These are phyloP conservation scores for Cinnamomum micranthum DNA, from an alignment of 164 flowering plant genomes.

Conservation along the genomic window DNA sequence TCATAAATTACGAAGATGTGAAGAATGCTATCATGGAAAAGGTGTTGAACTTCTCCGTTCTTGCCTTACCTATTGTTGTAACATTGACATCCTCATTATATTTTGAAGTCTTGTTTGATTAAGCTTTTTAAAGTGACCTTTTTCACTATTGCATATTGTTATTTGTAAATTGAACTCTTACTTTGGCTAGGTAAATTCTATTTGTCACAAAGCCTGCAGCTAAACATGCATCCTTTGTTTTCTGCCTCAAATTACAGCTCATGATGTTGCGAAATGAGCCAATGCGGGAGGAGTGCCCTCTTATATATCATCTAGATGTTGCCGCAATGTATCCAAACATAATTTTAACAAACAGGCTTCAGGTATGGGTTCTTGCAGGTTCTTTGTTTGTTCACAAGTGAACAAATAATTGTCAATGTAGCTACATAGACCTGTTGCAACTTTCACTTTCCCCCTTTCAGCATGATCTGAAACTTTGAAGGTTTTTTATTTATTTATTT, in stretches of 20 bases:
- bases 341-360: constrained; percentile 96
- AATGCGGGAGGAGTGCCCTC: constrained; percentile 82
- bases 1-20: constrained; percentile 88
- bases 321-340: constrained; percentile 99
- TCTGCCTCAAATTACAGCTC: constrained; percentile 48
- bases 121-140: not conserved
- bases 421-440: not conserved
- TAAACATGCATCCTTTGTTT: not conserved
- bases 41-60: constrained; percentile 36
- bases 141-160: not conserved
- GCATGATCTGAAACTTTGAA: not conserved
- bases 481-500: too few species aligned
- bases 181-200: not conserved
- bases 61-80: not conserved
- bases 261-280: constrained; percentile 64
- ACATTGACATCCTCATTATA: not conserved
- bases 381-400: not conserved
- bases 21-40: constrained; percentile 76
- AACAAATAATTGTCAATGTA: too few species aligned
- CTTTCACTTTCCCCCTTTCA: not conserved
- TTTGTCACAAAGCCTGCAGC: not conserved
- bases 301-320: constrained; percentile 97
- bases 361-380: constrained; percentile 39
- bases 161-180: not conserved
- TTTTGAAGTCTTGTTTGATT: not conserved